phyloP scores from a whole-genome alignment of 805 yeast species.

The Saccharomycopsis selenospora region DNA sequence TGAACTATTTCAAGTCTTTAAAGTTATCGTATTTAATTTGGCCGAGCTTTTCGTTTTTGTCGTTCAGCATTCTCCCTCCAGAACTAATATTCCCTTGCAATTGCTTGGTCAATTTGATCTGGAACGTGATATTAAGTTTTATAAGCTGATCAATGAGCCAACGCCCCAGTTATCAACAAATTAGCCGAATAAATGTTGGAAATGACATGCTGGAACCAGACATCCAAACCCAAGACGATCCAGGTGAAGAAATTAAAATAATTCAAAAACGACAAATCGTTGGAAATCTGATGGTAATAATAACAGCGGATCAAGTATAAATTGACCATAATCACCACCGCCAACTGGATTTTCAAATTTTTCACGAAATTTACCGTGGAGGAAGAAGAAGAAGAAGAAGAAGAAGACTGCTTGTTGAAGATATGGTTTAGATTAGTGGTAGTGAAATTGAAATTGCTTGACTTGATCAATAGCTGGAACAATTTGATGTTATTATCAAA shows the following conservation, averaged over 20 bases:
- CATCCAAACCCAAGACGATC: slow-evolving; percentile 15
- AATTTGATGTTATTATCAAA: slow-evolving; percentile 10
- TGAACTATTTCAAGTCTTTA: slow-evolving; percentile 40
- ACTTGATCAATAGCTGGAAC: slow-evolving; percentile 11
- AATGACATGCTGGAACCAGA: slow-evolving; percentile 10
- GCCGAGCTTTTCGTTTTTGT: slow-evolving; percentile 49
- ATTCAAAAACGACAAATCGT: slow-evolving; percentile 18
- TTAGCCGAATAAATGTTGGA: slow-evolving; percentile 3
- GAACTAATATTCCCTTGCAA: slow-evolving; percentile 51
- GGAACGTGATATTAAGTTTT: slow-evolving; percentile 47
- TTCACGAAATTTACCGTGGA: slow-evolving; percentile 4
- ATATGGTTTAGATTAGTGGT: neutral
- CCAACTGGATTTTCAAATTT: slow-evolving; percentile 8
- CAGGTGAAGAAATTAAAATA: slow-evolving; percentile 14
- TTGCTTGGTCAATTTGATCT: slow-evolving; percentile 47
- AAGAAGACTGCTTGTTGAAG: neutral
- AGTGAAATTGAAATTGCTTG: slow-evolving; percentile 12
- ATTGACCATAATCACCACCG: slow-evolving; percentile 5
- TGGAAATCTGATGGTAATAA: slow-evolving; percentile 20
- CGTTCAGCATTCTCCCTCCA: slow-evolving; percentile 43
- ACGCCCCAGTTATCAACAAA: no score
- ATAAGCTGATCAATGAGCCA: slow-evolving; percentile 21
- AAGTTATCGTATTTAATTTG: slow-evolving; percentile 49
- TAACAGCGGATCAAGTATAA: slow-evolving; percentile 11
- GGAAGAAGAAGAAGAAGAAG: neutral